Evolutionary conservation across 257 asterid species (phyloP), one percentile per base, ranked within the genome.

Genomic region (Nicotiana otophora): DNA sequence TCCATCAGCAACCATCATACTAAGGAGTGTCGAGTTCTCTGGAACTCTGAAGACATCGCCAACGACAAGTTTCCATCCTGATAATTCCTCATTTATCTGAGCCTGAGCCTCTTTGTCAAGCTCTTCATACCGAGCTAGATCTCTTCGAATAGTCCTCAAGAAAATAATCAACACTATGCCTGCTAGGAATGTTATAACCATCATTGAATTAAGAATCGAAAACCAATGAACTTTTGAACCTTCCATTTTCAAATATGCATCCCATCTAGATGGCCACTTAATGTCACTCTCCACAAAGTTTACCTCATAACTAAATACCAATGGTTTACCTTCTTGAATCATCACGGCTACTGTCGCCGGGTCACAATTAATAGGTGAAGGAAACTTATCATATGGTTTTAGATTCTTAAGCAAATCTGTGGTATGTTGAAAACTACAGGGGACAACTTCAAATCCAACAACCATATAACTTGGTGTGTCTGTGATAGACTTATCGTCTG

Each of bases 401-500:
- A 30, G 36, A 57, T 79, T 79, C 81, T n/a, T 81, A 10, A 80
- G 42, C 76, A 67, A 23, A 53, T 77, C 79, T 26, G 46, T 1
- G 48, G 77, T 76, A 48, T 84, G 85, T 54, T 76, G 87, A 54
- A 84, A 78, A 10, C 84, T 84, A 9, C 87, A 81, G 6, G 85
- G 83, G 1, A 84, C 85, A n/a, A 84, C 85, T 62, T 84, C 87
- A 75, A 84, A 84, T 55, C 87, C 87, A 66, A 81, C 87, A 64
- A 84, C 85, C 85, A 81, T 66, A 65, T 81, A 81, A 33, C 81
- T 75, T 12, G 74, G 80, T 3, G 61, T 36, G 5, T 65, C 85
- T 8, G 78, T 63, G 34, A 51, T 51, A 65, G 85, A 66, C 7
- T 76, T 65, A 26, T 82, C 84, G 11, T 63, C 81, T 1, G 80